phyloP scores from a whole-genome alignment of 2,329 filamentous ascomycete genomes.

The Diaporthe ampelina region DNA sequence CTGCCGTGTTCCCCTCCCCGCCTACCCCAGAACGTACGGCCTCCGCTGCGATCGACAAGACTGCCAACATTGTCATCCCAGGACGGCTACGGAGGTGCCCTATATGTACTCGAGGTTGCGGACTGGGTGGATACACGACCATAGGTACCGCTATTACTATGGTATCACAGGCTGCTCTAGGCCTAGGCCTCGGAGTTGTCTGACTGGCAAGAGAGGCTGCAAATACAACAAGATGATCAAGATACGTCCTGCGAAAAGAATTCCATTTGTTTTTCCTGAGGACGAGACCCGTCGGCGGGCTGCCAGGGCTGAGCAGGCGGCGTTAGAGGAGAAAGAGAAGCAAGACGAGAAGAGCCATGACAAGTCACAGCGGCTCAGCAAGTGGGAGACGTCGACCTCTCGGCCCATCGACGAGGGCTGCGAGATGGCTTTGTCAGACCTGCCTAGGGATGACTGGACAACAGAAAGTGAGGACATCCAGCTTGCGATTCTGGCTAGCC shows the following conservation, averaged over 20 bases:
- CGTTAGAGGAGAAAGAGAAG: neutral
- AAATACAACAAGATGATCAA: constrained; percentile 12
- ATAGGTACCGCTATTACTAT: too few species aligned
- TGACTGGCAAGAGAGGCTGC: neutral
- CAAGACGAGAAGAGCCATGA: neutral
- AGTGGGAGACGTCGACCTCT: constrained; percentile 13
- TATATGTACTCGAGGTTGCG: neutral
- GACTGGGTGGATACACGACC: accelerated
- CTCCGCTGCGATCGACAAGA: neutral
- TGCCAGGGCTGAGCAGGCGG: neutral
- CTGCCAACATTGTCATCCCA: constrained; percentile 11
- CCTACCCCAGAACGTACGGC: constrained; percentile 23
- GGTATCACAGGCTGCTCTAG: too few species aligned
- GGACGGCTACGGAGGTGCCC: neutral
- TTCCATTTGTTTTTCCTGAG: neutral
- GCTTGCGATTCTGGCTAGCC: constrained; percentile 3
- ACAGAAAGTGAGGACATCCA: neutral
- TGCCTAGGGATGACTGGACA: neutral
- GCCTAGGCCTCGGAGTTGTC: neutral
- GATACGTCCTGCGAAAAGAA: neutral
- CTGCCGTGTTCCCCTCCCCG: constrained; percentile 4
- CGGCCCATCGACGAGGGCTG: neutral
- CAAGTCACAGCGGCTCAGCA: neutral
- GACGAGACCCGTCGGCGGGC: constrained; percentile 1
- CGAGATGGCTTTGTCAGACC: neutral